Percentiles rank a stretch among this genome's conserved stretches.
Evolutionary conservation across 768 basidiomycete genomes (phyloP).

Genomic region (Termitomyces sp.): DNA sequence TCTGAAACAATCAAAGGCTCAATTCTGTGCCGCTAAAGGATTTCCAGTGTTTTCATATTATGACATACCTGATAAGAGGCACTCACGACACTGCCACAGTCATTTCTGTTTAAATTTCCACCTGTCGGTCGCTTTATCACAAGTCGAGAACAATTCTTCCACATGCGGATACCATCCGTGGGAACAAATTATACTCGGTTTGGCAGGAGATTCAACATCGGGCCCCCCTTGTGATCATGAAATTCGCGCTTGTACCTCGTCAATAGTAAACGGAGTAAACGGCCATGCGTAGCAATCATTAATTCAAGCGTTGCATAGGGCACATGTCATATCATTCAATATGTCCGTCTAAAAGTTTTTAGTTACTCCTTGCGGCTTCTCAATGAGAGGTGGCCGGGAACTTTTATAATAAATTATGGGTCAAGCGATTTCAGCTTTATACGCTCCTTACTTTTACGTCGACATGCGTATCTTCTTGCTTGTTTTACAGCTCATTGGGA

Average conservation of each 20-base stretch:
- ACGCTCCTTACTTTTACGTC: background rate
- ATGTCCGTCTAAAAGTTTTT: background rate
- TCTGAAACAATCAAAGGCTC: too few relatives aligned
- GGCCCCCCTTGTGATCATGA: background rate
- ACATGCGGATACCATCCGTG: background rate
- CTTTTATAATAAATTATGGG: background rate
- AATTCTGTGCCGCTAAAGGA: too few relatives aligned
- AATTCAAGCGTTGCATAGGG: background rate
- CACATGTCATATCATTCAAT: background rate
- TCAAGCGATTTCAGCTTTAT: background rate
- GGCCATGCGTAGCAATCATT: background rate
- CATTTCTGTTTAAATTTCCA: background rate
- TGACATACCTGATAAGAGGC: background rate
- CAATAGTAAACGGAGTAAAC: background rate
- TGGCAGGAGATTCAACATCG: background rate
- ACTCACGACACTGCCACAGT: background rate
- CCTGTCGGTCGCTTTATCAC: background rate
- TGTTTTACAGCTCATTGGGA: background rate
- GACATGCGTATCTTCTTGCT: background rate
- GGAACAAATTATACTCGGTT: background rate
- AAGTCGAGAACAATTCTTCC: background rate
- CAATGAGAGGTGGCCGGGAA: background rate
- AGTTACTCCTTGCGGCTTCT: background rate
- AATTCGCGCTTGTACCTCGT: background rate
- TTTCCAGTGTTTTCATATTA: too few relatives aligned